These are phyloP conservation scores for Saccharomycopsis schoenii DNA, from an alignment of 805 yeast species.

Conservation along the genomic window DNA sequence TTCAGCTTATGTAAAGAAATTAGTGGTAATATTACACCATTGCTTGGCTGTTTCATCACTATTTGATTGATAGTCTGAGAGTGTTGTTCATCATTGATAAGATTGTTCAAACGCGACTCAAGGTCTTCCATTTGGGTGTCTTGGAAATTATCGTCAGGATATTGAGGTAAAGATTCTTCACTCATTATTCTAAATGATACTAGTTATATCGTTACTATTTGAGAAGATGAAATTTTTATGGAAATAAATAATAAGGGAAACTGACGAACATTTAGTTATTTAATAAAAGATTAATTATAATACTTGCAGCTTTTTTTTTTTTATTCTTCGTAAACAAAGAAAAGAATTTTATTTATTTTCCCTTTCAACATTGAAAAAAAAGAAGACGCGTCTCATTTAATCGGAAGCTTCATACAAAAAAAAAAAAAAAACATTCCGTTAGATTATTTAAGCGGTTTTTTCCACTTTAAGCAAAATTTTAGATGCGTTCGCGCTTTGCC, in stretches of 20 bases:
- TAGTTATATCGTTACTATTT: not conserved
- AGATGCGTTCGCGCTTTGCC: no score
- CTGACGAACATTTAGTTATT: no score
- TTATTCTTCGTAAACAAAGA: no score
- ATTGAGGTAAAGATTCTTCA: not conserved
- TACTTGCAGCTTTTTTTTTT: not conserved
- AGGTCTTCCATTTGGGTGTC: not conserved
- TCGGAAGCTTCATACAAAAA: not conserved
- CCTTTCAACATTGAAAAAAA: no score
- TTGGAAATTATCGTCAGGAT: not conserved
- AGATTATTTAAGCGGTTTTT: no score
- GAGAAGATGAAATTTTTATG: no score
- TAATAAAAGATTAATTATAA: not conserved
- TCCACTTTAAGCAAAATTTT: no score
- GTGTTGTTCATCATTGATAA: not conserved
- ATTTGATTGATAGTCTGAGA: not conserved
- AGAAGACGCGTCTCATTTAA: not conserved
- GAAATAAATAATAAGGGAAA: not conserved
- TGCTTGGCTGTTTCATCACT: not conserved
- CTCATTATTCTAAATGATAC: not conserved
- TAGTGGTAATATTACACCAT: not conserved
- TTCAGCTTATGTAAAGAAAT: no score
- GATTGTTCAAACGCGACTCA: not conserved
- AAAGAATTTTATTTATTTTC: no score
- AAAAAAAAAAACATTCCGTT: no score